Base-by-base conservation (phyloP, 179 eudicot genomes). In the Spergularia azorica region DNA sequence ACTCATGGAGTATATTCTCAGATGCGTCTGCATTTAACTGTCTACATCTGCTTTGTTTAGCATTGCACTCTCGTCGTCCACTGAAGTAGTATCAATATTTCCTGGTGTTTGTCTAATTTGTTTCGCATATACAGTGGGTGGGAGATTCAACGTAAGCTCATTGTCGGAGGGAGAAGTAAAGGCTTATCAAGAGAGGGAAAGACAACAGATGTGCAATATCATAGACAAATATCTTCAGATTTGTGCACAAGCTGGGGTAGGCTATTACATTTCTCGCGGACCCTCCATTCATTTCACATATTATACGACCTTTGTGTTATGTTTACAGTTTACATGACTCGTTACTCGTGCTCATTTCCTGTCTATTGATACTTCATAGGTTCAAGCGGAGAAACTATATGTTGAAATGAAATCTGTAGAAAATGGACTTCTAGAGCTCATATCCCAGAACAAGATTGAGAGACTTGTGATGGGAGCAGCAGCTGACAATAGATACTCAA, bases 391-490 rank as follows among this genome's bases (percentile, higher is more conserved):
- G 74, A 87, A 86, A 74, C 61, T 87, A 14, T 79, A 76, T 63
- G 80, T 77, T 71, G 97, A 95, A 75, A 83, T 61, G 85, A 86
- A 90, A 70, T 86, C 85, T 16, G 74, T 95, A 56, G 93, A 86
- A 88, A 85, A 86, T 67, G 97, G 97, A 46, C 83, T 95, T 63
- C 80, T 93, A 70, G 88, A 86, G 73, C 91, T 95, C 63, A 79
- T 95, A 71, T 64, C 80, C 20, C 82, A 80, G 79, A 74, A 86
- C 67, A 81, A 74, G 71, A 90, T 95, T 72, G 84, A 71, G 82
- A 89, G 80, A 82, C 94, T 95, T 80, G 95, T 90, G 62, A 95
- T 95, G 97, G 99, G 97, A 79, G 99, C 95, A 68, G 99, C 95
- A 41, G 89, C 97, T 32, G 88, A 90, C 77, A 79, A 64, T 63